Evolutionary conservation across 169 alveolate species (phyloP).

Genomic region (Perkinsus marinus): DNA sequence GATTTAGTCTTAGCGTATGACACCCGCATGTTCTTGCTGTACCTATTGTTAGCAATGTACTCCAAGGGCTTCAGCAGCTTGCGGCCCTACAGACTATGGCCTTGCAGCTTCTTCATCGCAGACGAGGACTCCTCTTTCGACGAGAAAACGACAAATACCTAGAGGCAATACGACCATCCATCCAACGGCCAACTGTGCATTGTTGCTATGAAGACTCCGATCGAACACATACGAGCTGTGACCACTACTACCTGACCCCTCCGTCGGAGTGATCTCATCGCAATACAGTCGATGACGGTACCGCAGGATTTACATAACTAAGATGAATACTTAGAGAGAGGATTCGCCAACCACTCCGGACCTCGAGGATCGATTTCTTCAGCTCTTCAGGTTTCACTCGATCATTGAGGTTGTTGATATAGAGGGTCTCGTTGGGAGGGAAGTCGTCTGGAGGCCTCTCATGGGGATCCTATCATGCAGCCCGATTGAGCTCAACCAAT

Average conservation of each 20-base stretch:
- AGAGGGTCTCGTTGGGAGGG: constrained; percentile 10
- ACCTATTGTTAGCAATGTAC: neutral
- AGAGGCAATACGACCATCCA: neutral
- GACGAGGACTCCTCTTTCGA: constrained; percentile 8
- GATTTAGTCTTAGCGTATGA: constrained; percentile 11
- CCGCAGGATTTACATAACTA: constrained; percentile 16
- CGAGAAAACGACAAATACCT: constrained; percentile 18
- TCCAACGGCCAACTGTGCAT: too few relatives aligned
- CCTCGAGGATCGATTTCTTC: neutral
- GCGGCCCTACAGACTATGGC: constrained; percentile 8
- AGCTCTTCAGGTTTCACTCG: constrained; percentile 10
- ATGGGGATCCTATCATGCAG: neutral
- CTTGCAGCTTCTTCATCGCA: constrained; percentile 11
- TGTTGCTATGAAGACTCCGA: too few relatives aligned
- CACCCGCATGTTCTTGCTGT: constrained; percentile 7
- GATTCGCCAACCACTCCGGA: neutral
- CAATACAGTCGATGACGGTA: constrained; percentile 5
- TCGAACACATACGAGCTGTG: too few relatives aligned
- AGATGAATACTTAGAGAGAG: neutral
- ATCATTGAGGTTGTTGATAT: constrained; percentile 22
- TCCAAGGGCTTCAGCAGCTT: neutral
- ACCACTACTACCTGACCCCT: constrained; percentile 6
- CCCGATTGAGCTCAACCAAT: neutral
- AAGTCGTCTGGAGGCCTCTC: neutral
- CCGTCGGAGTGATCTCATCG: constrained; percentile 6